A percentile compares a stretch with the other conserved stretches of the same genome.
Conservation (phyloP, 2,329 filamentous ascomycete genomes). For the Neophaeococcomyces mojaviensis region DNA sequence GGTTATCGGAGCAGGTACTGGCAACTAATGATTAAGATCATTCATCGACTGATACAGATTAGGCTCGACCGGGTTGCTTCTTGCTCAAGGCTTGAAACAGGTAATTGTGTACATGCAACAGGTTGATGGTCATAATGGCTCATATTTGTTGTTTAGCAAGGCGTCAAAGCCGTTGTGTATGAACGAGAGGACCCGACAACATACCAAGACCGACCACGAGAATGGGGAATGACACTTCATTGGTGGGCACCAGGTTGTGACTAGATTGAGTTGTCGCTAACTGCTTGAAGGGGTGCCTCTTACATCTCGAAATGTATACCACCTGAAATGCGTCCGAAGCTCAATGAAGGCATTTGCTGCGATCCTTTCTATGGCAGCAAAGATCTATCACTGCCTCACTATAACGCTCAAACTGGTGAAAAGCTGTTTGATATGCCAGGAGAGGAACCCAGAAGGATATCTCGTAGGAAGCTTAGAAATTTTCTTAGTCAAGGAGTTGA, state of each 20-base stretch:
- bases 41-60: not conserved
- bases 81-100: constrained; percentile 14
- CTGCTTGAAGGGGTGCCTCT: too few species aligned
- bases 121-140: too few species aligned
- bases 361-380: constrained; percentile 8
- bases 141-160: constrained; percentile 2
- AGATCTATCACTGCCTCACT: constrained; percentile 7
- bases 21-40: not conserved
- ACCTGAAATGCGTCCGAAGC: constrained; percentile 5
- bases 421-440: constrained; percentile 12
- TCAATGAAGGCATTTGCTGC: constrained; percentile 6
- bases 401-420: constrained; percentile 14
- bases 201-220: constrained; percentile 10
- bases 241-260: not conserved
- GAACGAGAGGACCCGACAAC: constrained; percentile 7
- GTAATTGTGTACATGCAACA: constrained; percentile 2
- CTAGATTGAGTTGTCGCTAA: too few species aligned
- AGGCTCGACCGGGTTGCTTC: constrained; percentile 12
- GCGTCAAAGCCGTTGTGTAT: constrained; percentile 9
- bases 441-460: constrained; percentile 10
- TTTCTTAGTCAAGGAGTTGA: constrained; percentile 13
- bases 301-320: constrained; percentile 10
- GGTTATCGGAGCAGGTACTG: too few species aligned
- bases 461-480: constrained; percentile 11
- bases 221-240: constrained; percentile 15